Evolutionary conservation across 192 early-diverging fungal species (phyloP).

Genomic region (Coemansia sp.): DNA sequence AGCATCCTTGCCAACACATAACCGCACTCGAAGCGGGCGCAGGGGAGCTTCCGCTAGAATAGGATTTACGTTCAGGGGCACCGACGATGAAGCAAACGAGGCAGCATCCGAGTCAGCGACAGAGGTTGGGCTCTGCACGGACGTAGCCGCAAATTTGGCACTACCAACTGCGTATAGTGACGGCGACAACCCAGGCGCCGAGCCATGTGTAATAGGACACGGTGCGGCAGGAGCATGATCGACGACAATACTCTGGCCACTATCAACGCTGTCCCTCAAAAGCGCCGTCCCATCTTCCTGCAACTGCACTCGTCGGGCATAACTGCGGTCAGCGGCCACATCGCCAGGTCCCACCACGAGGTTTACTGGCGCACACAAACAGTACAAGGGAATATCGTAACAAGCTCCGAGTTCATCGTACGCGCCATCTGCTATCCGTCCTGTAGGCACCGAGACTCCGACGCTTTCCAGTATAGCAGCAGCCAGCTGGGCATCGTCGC

Average conservation of each 20-base stretch:
- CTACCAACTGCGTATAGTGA: background rate
- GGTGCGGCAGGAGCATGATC: background rate
- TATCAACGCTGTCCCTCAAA: conserved; percentile 2
- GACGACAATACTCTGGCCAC: background rate
- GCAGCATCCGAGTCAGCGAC: conserved; percentile 9
- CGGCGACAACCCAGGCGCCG: conserved; percentile 6
- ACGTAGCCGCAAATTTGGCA: background rate
- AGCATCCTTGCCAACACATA: conserved; percentile 24
- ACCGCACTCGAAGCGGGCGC: conserved; percentile 15
- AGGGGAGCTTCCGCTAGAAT: background rate
- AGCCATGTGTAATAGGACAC: background rate
- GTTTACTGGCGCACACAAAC: conserved; percentile 63
- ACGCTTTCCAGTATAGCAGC: conserved; percentile 68
- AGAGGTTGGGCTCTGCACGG: conserved; percentile 13
- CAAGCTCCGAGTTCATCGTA: conserved; percentile 77
- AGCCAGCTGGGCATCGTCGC: conserved; percentile 56
- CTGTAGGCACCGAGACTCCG: conserved; percentile 70
- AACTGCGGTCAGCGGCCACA: conserved; percentile 1
- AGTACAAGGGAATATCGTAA: conserved; percentile 70
- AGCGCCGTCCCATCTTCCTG: background rate
- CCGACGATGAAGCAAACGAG: conserved; percentile 12
- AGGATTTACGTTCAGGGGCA: background rate
- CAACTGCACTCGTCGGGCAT: conserved; percentile 2
- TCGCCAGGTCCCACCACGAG: conserved; percentile 23
- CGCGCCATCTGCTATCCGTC: conserved; percentile 70